Evolutionary conservation across 176 grass and related monocot species (phyloP), one percentile per base, ranked within the genome.

Genomic region (Chrysopogon serrulatus): DNA sequence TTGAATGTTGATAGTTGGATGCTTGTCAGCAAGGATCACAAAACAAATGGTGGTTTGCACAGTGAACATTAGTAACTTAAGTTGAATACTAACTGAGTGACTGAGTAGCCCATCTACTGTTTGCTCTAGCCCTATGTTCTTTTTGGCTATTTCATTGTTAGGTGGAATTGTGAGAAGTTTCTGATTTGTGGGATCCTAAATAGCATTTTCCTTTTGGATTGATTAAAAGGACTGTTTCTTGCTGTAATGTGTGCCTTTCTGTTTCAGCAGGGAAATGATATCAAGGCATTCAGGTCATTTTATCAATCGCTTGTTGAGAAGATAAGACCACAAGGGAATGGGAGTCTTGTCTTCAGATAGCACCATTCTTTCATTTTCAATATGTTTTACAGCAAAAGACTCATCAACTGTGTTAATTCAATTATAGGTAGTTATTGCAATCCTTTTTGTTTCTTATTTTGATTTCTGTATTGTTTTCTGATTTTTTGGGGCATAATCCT

Each of bases 341-440:
- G 93, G 74, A 99, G 87, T 63, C 83, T 96, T 87, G 91, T 96
- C 73, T 96, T 96, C 83, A 94, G 96, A 99, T 99, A 99, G 89
- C 83, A 94, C 74, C 75, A 62, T 59, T 67, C 4, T n/a, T 87
- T 48, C 39, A 65, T 87, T 82, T 48, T 60, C 28, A 70, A 33
- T 82, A 49, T 90, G 73, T 86, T 73, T 66, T 74, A 60, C 26
- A 75, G 42, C 21, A 69, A 45, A 82, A 59, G 59, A 78, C 23
- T 76, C 41, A 35, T 80, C 57, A 71, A 31, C 60, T 85, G 30
- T 78, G 74, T 65, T 77, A 61, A 61, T 66, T 87, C 35, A 51
- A 87, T 47, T 78, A 89, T 79, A 92, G 87, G 87, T 90, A 78
- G 23, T 59, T 56, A 77, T 54, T 78, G 62, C 48, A 45, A 5